phyloP scores from a whole-genome alignment of 805 yeast species.

The Allodekkera sacchari region DNA sequence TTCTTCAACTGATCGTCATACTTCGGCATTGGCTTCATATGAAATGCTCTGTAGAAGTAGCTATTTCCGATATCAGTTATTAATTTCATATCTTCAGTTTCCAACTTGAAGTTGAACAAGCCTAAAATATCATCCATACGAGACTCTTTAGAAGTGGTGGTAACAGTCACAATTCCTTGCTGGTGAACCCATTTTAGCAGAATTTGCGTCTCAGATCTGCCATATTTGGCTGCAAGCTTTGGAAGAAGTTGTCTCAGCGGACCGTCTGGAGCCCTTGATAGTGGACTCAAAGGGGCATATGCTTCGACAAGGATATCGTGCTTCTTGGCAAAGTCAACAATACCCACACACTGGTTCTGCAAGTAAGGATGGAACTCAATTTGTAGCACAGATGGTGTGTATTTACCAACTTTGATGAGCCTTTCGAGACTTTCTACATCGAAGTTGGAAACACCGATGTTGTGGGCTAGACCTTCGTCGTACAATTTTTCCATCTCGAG shows the following conservation, averaged over 20 bases:
- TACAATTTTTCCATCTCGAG: slow-evolving; percentile 36
- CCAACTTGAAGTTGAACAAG: slow-evolving; percentile 25
- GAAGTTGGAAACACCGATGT: slow-evolving; percentile 47
- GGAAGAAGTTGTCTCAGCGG: slow-evolving; percentile 26
- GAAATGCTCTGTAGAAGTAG: slow-evolving; percentile 17
- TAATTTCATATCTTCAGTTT: slow-evolving; percentile 21
- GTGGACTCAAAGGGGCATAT: slow-evolving; percentile 38
- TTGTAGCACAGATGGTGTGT: slow-evolving; percentile 52
- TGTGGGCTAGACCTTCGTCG: slow-evolving; percentile 43
- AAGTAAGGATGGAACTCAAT: slow-evolving; percentile 59
- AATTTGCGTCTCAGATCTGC: slow-evolving; percentile 30
- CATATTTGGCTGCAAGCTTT: slow-evolving; percentile 27
- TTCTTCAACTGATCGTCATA: slow-evolving; percentile 13
- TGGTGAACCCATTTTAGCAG: slow-evolving; percentile 38
- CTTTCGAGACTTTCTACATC: slow-evolving; percentile 35
- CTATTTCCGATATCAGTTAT: slow-evolving; percentile 20
- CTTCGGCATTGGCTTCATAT: slow-evolving; percentile 11
- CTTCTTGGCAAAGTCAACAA: slow-evolving; percentile 27
- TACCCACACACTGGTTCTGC: slow-evolving; percentile 51
- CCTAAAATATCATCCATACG: slow-evolving; percentile 32
- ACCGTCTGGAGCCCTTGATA: slow-evolving; percentile 25
- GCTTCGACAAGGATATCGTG: slow-evolving; percentile 34
- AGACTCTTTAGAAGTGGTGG: slow-evolving; percentile 34
- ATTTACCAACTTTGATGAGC: slow-evolving; percentile 29
- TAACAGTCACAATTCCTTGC: slow-evolving; percentile 35